phyloP scores from a whole-genome alignment of 768 basidiomycete species.

The Leccinum imitatum region DNA sequence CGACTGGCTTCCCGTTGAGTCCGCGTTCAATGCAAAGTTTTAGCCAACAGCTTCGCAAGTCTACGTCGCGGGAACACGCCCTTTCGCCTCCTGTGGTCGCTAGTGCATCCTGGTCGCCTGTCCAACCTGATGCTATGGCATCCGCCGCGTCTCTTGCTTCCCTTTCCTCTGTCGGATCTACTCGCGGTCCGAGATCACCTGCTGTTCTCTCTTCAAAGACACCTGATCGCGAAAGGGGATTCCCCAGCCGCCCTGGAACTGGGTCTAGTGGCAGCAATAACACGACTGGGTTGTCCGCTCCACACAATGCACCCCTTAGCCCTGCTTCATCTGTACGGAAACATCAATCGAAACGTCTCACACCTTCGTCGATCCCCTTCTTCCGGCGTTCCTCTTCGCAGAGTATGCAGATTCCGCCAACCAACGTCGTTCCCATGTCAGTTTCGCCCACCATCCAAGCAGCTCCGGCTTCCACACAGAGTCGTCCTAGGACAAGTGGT shows the following conservation, averaged over 20 bases:
- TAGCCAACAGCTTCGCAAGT: slow-evolving; percentile 66
- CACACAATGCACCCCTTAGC: slow-evolving; percentile 63
- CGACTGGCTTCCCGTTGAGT: slow-evolving; percentile 59
- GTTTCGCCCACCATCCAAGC: slow-evolving; percentile 56
- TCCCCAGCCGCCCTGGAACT: slow-evolving; percentile 68
- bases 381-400: slow-evolving; percentile 91
- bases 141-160: slow-evolving; percentile 78
- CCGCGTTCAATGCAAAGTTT: slow-evolving; percentile 63
- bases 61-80: slow-evolving; percentile 64
- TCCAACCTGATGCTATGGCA: slow-evolving; percentile 72
- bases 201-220: slow-evolving; percentile 49
- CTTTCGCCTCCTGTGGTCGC: slow-evolving; percentile 42
- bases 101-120: slow-evolving; percentile 62
- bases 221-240: slow-evolving; percentile 53
- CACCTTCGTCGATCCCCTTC: slow-evolving; percentile 92
- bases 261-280: slow-evolving; percentile 76
- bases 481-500: slow-evolving; percentile 41
- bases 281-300: slow-evolving; percentile 53
- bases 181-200: slow-evolving; percentile 47
- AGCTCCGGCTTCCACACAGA: slow-evolving; percentile 40
- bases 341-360: slow-evolving; percentile 71
- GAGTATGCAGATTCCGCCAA: slow-evolving; percentile 69
- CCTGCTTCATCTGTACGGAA: slow-evolving; percentile 70
- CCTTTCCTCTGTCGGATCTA: slow-evolving; percentile 70
- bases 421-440: slow-evolving; percentile 38